Evolutionary conservation across 768 basidiomycete genomes (phyloP).

Genomic region (Pleurotus ostreatus): DNA sequence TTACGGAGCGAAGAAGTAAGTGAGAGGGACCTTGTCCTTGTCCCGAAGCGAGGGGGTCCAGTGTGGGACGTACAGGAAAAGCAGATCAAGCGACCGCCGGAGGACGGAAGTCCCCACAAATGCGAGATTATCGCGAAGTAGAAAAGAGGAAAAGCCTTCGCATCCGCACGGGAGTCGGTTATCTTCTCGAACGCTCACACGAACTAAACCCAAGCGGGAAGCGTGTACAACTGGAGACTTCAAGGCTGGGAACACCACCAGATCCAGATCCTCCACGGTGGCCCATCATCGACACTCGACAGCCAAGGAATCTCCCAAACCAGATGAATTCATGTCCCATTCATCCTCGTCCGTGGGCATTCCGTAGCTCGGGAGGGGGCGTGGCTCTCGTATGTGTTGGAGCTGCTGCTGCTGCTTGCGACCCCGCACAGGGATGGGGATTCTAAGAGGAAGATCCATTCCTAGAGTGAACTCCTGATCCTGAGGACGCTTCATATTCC

Average conservation of each 20-base stretch:
- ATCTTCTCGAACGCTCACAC: too few relatives aligned
- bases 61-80: not conserved
- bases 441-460: constrained; percentile 34
- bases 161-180: not conserved
- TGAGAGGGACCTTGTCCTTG: not conserved
- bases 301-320: not conserved
- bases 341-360: not conserved
- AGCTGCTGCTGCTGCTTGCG: not conserved
- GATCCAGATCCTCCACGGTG: not conserved
- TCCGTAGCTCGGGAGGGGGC: not conserved
- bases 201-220: too few relatives aligned
- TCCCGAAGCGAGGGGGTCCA: too few relatives aligned
- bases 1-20: not conserved
- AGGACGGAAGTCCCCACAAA: not conserved
- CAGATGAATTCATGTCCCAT: not conserved
- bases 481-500: constrained; percentile 11
- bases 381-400: not conserved
- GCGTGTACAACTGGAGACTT: not conserved
- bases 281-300: constrained; percentile 5
- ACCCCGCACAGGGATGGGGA: not conserved
- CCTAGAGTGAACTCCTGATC: constrained; percentile 42
- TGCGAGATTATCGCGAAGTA: constrained; percentile 6
- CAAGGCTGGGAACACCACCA: not conserved
- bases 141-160: constrained; percentile 4
- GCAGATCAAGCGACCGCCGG: not conserved